Base-by-base conservation (phyloP, 192 early-diverging fungal species). In the Pilaira anomala region DNA sequence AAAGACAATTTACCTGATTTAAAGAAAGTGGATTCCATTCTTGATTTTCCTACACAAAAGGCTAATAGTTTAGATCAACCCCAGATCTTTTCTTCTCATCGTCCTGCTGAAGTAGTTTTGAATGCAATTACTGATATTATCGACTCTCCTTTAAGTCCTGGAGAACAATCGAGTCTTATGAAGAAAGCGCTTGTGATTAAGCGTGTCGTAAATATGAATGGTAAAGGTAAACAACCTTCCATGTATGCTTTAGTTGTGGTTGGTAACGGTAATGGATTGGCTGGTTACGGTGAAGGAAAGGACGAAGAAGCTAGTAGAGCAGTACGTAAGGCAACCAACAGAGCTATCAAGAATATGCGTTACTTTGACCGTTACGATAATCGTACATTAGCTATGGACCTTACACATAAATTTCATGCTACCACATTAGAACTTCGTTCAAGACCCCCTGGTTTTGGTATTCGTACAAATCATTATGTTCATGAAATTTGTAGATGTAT, bases 171-270 rank as follows among this genome's bases (percentile, higher is more conserved):
- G 16, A 66, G 62, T 68, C 79, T 93, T 40, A 69, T 80, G 48
- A 91, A 91, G 72, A 87, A 85, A 63, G 77, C 87, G 12, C 63
- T 93, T 46, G 76, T 90, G 14, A 79, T 91, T 22, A 88, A 88
- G 71, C 84, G 89, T 41, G 87, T 87, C 2, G 84, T 87, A 48
- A 88, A 89, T 68, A 86, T 89, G 85, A 91, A 88, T 30, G 80
- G 83, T 18, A 88, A 86, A 62, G 91, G 91, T 57, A 92, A 92
- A 67, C 76, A 87, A 24, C 86, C 88, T 33, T 87, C 87, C 28
- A 87, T 93, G 80, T 94, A 92, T 30, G 93, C 93, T 1, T 67
- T 96, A 45, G 97, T 99, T 7, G 93, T 98, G 3, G 95, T 99
- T 5, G 97, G 97, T 5, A 93, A 97, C 67, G 92, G 92, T 7